phyloP scores from a whole-genome alignment of 2,329 filamentous ascomycete species.

The Botrytis deweyae region DNA sequence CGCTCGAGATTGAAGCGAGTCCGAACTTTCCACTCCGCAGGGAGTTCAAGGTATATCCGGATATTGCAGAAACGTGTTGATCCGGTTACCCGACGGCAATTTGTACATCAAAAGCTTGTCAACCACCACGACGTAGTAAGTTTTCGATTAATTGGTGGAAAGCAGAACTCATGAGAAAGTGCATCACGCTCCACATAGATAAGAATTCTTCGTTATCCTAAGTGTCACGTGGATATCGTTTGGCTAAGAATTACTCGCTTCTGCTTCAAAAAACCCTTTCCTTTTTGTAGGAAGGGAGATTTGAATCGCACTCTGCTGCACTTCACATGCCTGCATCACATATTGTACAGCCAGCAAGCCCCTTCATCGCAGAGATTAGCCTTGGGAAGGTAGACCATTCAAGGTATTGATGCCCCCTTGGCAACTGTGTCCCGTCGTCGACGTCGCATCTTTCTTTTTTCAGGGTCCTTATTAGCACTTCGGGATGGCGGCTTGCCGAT shows the following conservation, averaged over 20 bases:
- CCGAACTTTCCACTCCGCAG: neutral
- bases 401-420: neutral
- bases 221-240: neutral
- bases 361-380: neutral
- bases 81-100: neutral
- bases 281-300: neutral
- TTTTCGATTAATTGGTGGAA: neutral
- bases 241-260: neutral
- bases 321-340: neutral
- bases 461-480: neutral
- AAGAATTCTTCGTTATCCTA: neutral
- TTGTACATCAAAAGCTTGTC: neutral
- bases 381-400: neutral
- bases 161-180: neutral
- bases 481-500: constrained; percentile 4
- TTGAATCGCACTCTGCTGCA: neutral
- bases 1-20: neutral
- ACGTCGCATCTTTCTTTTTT: neutral
- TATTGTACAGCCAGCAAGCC: neutral
- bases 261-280: neutral
- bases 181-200: neutral
- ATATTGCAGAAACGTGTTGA: neutral
- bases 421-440: no score
- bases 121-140: neutral
- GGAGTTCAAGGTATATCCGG: neutral